phyloP scores from a whole-genome alignment of 495 filamentous ascomycete species.

The Platismatia glauca region DNA sequence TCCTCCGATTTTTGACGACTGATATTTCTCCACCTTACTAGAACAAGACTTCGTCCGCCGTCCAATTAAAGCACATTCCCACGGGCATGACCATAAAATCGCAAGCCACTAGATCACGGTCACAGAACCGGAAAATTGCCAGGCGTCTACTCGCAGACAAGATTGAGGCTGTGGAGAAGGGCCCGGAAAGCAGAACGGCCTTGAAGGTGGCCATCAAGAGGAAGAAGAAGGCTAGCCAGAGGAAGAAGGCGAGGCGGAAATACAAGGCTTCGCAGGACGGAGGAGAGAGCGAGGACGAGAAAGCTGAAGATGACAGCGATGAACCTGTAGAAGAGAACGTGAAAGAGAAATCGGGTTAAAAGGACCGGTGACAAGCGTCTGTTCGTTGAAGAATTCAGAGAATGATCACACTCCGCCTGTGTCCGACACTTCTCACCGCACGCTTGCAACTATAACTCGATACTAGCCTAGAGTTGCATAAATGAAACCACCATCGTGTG shows the following conservation, averaged over 20 bases:
- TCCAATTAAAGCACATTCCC: slow-evolving; percentile 83
- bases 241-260: slow-evolving; percentile 60
- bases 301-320: slow-evolving; percentile 41
- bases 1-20: slow-evolving; percentile 3
- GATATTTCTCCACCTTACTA: slow-evolving; percentile 25
- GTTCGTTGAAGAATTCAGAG: neutral
- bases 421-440: neutral
- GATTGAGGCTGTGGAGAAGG: slow-evolving; percentile 60
- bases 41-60: slow-evolving; percentile 96
- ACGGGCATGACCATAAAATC: slow-evolving; percentile 86
- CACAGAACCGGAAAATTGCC: slow-evolving; percentile 84
- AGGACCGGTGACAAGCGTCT: neutral
- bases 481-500: too few relatives aligned
- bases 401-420: neutral
- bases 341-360: slow-evolving; percentile 13
- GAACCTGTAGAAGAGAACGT: slow-evolving; percentile 31
- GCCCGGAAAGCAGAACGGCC: slow-evolving; percentile 47
- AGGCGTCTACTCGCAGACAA: slow-evolving; percentile 65
- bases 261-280: slow-evolving; percentile 44
- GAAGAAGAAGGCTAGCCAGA: slow-evolving; percentile 57
- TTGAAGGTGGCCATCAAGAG: slow-evolving; percentile 45
- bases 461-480: too few relatives aligned
- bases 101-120: slow-evolving; percentile 78
- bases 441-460: neutral
- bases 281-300: slow-evolving; percentile 40